Evolutionary conservation across 116 monocot species (phyloP), one percentile per base, ranked within the genome.

Genomic region (Cymodocea nodosa): DNA sequence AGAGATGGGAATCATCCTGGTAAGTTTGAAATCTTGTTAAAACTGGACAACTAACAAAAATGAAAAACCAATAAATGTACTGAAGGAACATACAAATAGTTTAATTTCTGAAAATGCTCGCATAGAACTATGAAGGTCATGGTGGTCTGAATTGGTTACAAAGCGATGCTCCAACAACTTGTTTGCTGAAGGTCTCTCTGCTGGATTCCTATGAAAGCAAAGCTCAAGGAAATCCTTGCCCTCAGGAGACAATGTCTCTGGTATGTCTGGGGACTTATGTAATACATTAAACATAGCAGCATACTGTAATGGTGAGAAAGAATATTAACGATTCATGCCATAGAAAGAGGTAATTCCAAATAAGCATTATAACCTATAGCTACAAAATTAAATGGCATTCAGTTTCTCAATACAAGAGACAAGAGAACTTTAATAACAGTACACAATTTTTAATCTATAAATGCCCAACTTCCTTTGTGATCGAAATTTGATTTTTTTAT

Each of bases 281-380:
- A 95, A 77, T 18, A 87, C 90, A 67, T 90, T 95, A 53, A 95
- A 95, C 94, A 95, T 87, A 35, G 94, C 94, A 67, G 84, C 83
- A 56, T 82, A 74, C 94, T 94, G 73, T 34, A 62, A 19, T 17
- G 48, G n/a, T 19, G 10, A 22, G n/a, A 65, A 50, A 51, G 50
- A 50, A 23, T 48, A 15, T 23, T 23, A 23, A 65, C 18, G 0
- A 5, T 23, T 50, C 50, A 48, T 16, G 19, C 6, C 54, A 19
- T 54, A n/a, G 54, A 17, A n/a, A 17, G 54, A 17, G 54, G 44
- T 10, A 44, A 8, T 4, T 44, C 11, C 44, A 4, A 44, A 44
- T 10, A 5, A 44, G 44, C 9, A 12, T 44, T 8, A 44, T 44
- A 44, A 12, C 44, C 8, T 44, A 12, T 1, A 44, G 12, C 8